Percentiles rank a stretch among this genome's conserved stretches.
These are phyloP conservation scores for Pholiota adiposa DNA, from an alignment of 1,284 basidiomycete genomes.

Conservation along the genomic window DNA sequence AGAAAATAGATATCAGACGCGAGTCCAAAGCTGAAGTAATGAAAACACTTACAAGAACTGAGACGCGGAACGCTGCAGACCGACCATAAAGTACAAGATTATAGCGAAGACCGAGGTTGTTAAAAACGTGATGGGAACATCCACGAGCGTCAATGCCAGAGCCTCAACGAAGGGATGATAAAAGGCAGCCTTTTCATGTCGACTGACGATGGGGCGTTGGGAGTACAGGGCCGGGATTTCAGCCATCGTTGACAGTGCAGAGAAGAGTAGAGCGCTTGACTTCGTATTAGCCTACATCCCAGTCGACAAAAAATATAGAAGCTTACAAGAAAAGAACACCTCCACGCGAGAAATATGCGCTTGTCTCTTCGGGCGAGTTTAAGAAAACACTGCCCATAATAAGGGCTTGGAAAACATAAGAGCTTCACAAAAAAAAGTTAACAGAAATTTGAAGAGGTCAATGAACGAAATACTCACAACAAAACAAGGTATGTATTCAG, in stretches of 20 bases:
- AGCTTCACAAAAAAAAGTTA: conserved; percentile 23
- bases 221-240: conserved; percentile 77
- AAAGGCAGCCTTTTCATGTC: conserved; percentile 61
- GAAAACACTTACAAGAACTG: conserved; percentile 60
- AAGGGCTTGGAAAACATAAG: conserved; percentile 55
- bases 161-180: conserved; percentile 73
- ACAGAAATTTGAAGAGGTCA: too few relatives aligned
- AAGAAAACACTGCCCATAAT: conserved; percentile 74
- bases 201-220: conserved; percentile 74
- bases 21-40: not conserved
- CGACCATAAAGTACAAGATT: conserved; percentile 70
- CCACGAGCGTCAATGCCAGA: conserved; percentile 71
- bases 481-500: conserved; percentile 44
- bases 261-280: conserved; percentile 57
- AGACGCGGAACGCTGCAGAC: conserved; percentile 43
- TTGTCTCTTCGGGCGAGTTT: conserved; percentile 54
- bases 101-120: conserved; percentile 55
- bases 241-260: conserved; percentile 60
- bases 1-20: not conserved
- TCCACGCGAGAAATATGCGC: conserved; percentile 73
- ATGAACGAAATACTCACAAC: conserved; percentile 34
- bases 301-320: not conserved
- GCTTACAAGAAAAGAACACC: conserved; percentile 61
- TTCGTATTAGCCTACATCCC: not conserved
- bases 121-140: conserved; percentile 65